These are phyloP conservation scores for Xylariales sp. DNA, from an alignment of 2,329 filamentous ascomycete species.

Conservation along the genomic window DNA sequence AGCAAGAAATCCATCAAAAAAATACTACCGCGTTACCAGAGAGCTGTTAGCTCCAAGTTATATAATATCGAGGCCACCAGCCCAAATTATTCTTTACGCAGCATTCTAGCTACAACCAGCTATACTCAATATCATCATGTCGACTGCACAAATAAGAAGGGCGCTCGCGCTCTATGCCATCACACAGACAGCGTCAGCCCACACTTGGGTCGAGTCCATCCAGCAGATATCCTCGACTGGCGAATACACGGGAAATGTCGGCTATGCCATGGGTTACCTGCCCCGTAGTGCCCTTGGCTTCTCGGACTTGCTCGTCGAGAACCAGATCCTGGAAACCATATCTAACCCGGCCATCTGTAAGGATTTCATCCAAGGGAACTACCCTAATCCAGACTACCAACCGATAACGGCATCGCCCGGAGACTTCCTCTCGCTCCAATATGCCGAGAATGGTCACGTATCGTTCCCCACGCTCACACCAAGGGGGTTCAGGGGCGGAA, in stretches of 20 bases:
- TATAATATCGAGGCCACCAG: no score
- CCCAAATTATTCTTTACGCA: no score
- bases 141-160: conserved; percentile 9
- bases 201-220: conserved; percentile 81
- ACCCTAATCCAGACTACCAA: conserved; percentile 55
- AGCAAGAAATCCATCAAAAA: no score
- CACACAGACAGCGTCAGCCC: conserved; percentile 40
- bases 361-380: conserved; percentile 54
- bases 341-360: conserved; percentile 52
- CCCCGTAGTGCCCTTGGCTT: conserved; percentile 52
- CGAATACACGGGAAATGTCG: conserved; percentile 63
- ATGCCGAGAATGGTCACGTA: conserved; percentile 75
- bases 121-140: no score
- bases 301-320: conserved; percentile 53
- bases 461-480: conserved; percentile 58
- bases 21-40: no score
- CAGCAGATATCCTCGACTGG: conserved; percentile 69
- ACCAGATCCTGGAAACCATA: conserved; percentile 50
- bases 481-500: conserved; percentile 55
- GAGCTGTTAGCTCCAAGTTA: no score
- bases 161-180: conserved; percentile 25
- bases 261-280: conserved; percentile 71
- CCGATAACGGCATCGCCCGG: conserved; percentile 54
- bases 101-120: no score
- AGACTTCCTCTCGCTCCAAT: conserved; percentile 62